Evolutionary conservation across 345 rosid genomes (phyloP), one percentile per base, ranked within the genome.

Genomic region (Sonneratia alba): DNA sequence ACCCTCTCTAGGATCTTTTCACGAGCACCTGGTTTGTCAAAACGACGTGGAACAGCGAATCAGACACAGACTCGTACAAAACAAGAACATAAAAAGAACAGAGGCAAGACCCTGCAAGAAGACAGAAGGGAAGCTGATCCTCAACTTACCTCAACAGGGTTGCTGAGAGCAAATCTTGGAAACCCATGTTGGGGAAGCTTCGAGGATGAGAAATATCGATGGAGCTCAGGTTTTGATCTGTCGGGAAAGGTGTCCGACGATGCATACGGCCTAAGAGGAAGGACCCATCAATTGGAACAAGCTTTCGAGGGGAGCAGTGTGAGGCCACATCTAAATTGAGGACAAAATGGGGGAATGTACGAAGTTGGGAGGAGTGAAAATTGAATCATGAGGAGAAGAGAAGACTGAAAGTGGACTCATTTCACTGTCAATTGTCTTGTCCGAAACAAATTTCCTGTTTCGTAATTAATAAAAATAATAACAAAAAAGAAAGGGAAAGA

Each of bases 21-120:
- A 70, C 81, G 74, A 79, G 73, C 85, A 74, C 75, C 27, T 69
- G 68, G 68, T 63, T 70, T 24, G 1, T 19, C 81, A 72, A 70
- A 55, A 73, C 69, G 16, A 64, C 75, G 62, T 40, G 72, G 71
- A 42, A 43, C 61, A 71, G 74, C 70, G 73, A 62, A 75, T 69
- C 66, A 34, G 67, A 69, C 59, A 34, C 34, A 64, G 7, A 36
- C 49, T 15, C 61, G 56, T 48, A 73, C 48, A 72, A 47, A 37
- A 69, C 57, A 64, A 59, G 27, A 75, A 56, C 34, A 43, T 10
- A 13, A 40, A 49, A 49, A 14, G 18, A 49, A 16, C 57, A 22
- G 76, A 69, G 37, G 49, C 40, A 63, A 71, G 70, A 69, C 66
- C 57, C 72, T 57, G 11, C 63, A n/a, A 22, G 27, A 32, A 24